A percentile compares a stretch with the other conserved stretches of the same genome.
Conservation (phyloP, 2,329 filamentous ascomycete species). For the Sarocladium oryzae region DNA sequence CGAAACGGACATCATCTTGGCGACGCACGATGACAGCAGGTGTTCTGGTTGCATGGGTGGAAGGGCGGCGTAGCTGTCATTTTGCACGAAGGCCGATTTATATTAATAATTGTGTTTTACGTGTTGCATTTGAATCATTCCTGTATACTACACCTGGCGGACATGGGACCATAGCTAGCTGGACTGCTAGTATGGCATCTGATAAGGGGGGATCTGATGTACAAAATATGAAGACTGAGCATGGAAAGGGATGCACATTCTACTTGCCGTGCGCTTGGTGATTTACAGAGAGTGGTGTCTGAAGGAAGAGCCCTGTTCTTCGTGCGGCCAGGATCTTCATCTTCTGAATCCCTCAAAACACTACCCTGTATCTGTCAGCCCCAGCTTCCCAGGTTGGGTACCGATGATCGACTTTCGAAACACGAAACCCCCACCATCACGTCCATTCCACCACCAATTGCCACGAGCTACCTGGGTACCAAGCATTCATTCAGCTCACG, state of each 20-base stretch:
- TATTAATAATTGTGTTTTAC: background rate
- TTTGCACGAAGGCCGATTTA: background rate
- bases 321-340: too few relatives aligned
- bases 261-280: too few relatives aligned
- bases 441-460: background rate
- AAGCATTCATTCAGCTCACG: too few relatives aligned
- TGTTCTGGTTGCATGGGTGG: slow-evolving; percentile 10
- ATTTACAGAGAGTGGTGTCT: too few relatives aligned
- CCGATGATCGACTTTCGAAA: background rate
- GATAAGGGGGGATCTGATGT: background rate
- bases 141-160: slow-evolving; percentile 2
- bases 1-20: background rate
- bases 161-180: background rate
- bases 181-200: background rate
- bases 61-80: slow-evolving; percentile 2
- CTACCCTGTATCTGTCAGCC: background rate
- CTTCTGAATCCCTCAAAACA: too few relatives aligned
- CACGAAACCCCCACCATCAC: slow-evolving; percentile 2
- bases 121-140: background rate
- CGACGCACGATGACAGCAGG: slow-evolving; percentile 3
- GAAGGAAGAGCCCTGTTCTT: too few relatives aligned
- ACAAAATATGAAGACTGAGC: background rate
- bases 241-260: background rate
- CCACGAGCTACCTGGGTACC: background rate
- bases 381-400: too few relatives aligned